These are phyloP conservation scores for Gymnopilus junonius DNA, from an alignment of 768 basidiomycete genomes.

Conservation along the genomic window DNA sequence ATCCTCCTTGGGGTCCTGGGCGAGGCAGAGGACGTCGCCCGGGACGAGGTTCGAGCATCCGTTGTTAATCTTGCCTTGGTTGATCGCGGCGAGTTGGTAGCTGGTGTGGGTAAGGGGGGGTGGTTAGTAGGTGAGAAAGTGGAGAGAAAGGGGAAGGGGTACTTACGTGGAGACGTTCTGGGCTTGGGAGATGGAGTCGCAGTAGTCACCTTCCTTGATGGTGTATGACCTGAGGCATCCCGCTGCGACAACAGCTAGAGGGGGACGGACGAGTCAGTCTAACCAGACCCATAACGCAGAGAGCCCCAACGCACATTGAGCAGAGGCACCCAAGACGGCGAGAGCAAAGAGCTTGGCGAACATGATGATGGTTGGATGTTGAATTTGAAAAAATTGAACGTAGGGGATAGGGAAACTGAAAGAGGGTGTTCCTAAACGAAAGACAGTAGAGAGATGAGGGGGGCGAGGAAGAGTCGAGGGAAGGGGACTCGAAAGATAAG, in stretches of 20 bases:
- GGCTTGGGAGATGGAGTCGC: constrained; percentile 54
- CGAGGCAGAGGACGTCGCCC: constrained; percentile 57
- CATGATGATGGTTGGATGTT: no score
- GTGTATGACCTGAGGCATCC: constrained; percentile 55
- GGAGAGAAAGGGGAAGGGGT: not conserved
- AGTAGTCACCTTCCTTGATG: constrained; percentile 56
- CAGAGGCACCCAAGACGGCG: constrained; percentile 22
- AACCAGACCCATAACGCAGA: not conserved
- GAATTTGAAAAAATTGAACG: not conserved
- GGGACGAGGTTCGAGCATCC: constrained; percentile 60
- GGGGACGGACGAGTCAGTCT: not conserved
- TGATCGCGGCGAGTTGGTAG: constrained; percentile 58
- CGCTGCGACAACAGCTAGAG: constrained; percentile 20
- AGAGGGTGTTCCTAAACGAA: constrained; percentile 1
- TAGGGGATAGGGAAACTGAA: not conserved
- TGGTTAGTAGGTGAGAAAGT: no score
- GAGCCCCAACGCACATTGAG: constrained; percentile 18
- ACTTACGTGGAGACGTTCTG: constrained; percentile 51
- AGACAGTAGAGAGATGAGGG: not conserved
- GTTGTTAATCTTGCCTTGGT: constrained; percentile 55
- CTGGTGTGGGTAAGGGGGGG: constrained; percentile 28
- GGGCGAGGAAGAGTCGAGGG: not conserved
- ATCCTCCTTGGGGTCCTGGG: constrained; percentile 53
- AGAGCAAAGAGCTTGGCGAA: constrained; percentile 24
- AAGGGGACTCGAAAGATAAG: not conserved